Base-by-base conservation (phyloP, 163 green algal species). In the Scenedesmus sp. region DNA sequence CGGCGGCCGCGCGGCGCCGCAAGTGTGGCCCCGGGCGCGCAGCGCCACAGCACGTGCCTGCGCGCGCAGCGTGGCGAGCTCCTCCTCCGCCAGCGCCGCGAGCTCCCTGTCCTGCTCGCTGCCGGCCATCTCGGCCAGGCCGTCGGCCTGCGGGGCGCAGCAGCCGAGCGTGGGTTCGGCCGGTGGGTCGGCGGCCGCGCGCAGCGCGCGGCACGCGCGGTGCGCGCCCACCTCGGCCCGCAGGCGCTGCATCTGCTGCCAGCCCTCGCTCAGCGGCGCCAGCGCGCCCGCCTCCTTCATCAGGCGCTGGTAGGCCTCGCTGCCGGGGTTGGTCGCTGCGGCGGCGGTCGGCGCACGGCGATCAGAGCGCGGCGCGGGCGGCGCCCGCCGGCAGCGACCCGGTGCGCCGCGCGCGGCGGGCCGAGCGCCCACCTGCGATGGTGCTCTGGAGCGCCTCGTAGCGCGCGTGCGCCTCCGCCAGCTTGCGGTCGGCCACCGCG, bases 401-500 rank as follows among this genome's bases (percentile, higher is more conserved):
- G n/a, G n/a, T n/a, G n/a, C n/a, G n/a, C n/a, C n/a, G n/a, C n/a
- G n/a, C n/a, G n/a, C n/a, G n/a, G n/a, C n/a, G n/a, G n/a, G n/a
- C n/a, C n/a, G n/a, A n/a, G n/a, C n/a, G n/a, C n/a, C 10, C 24
- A 74, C 65, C 65, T 60, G 26, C 47, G 20, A 77, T 22, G 3
- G 6, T 44, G 1, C 45, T 2, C n/a, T 77, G 69, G 15, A 77
- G 53, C 6, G 15, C 17, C 48, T 67, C 33, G 44, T 77, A 28
- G 11, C n/a, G 33, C 24, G 26, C 56, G 2, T 77, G 69, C 1
- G 54, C 69, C 24, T 77, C 54, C 22, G 33, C 33, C 18, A 77
- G 69, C 54, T 77, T 77, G 22, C 69, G 69, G 44, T 77, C 54
- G 33, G 69, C 69, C 31, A 77, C 54, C 54, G 56, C 54, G 15